These are phyloP conservation scores for Yarrowia alimentaria DNA, from an alignment of 805 yeast species.

Conservation along the genomic window DNA sequence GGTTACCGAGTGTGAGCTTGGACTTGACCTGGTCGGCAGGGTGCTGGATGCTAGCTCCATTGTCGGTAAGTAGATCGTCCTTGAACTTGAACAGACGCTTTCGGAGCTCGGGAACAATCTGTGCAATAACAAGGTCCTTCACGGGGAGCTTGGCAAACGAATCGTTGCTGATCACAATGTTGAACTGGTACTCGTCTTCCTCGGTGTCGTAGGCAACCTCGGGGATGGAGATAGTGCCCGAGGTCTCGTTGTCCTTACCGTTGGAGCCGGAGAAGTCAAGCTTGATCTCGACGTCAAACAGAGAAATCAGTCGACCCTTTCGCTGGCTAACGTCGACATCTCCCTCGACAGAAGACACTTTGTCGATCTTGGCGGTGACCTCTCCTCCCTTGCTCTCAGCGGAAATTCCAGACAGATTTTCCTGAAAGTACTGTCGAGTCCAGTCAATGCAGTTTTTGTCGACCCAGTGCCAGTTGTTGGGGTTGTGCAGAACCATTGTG, in stretches of 20 bases:
- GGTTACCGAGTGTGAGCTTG: conserved; percentile 52
- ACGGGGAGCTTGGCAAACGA: conserved; percentile 47
- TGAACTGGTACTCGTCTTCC: conserved; percentile 80
- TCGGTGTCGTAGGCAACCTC: conserved; percentile 93
- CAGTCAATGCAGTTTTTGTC: conserved; percentile 94
- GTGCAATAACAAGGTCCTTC: conserved; percentile 51
- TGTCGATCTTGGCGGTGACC: conserved; percentile 42
- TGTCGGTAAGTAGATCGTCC: conserved; percentile 63
- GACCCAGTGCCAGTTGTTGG: conserved; percentile 99
- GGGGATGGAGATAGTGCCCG: conserved; percentile 80
- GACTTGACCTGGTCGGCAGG: conserved; percentile 64
- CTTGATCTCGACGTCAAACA: conserved; percentile 75
- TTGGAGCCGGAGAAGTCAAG: conserved; percentile 54
- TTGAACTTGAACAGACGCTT: conserved; percentile 64
- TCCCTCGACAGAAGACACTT: conserved; percentile 71
- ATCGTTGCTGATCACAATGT: conserved; percentile 61
- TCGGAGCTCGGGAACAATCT: conserved; percentile 71
- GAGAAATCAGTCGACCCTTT: conserved; percentile 90
- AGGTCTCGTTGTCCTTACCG: conserved; percentile 44
- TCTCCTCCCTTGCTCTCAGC: conserved; percentile 40
- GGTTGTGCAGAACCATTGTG: conserved; percentile 88
- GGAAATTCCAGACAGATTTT: conserved; percentile 54
- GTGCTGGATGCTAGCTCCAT: conserved; percentile 86
- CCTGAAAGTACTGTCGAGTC: conserved; percentile 74
- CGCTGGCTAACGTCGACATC: conserved; percentile 97